A percentile compares a stretch with the other conserved stretches of the same genome.
Evolutionary conservation across 1,139 yeast species (phyloP).

Genomic region (Taphrina flavorubra): DNA sequence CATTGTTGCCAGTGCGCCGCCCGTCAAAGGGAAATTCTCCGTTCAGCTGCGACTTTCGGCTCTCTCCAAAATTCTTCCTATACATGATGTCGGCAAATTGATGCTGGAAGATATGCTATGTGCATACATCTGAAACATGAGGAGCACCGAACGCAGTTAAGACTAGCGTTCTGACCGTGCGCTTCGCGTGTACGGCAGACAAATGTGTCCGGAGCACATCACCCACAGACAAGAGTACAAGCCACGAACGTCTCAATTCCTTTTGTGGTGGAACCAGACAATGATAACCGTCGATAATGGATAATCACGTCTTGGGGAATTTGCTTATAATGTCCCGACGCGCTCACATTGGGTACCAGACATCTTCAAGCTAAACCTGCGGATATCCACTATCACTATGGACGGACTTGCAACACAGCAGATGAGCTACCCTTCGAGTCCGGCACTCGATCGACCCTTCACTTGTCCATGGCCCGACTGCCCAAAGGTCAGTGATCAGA

Average conservation of each 20-base stretch:
- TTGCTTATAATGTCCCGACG: neutral
- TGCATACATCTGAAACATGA: slow-evolving; percentile 4
- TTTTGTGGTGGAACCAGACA: slow-evolving; percentile 13
- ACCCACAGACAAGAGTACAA: slow-evolving; percentile 16
- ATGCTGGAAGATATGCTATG: neutral
- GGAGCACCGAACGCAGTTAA: slow-evolving; percentile 11
- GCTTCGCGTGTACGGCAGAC: neutral
- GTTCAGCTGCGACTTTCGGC: no score
- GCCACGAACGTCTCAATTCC: slow-evolving; percentile 18
- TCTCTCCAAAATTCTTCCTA: neutral
- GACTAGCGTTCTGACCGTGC: neutral
- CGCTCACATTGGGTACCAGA: neutral
- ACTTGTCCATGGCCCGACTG: slow-evolving; percentile 44
- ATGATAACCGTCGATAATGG: slow-evolving; percentile 8
- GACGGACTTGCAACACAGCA: neutral
- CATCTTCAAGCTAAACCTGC: neutral
- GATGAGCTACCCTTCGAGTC: neutral
- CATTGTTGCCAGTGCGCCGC: neutral
- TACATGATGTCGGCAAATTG: neutral
- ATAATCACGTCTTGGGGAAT: neutral
- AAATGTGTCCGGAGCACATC: slow-evolving; percentile 11
- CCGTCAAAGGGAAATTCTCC: no score
- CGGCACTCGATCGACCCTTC: slow-evolving; percentile 37
- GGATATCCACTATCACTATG: neutral
- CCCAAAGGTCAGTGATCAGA: slow-evolving; percentile 26